Evolutionary conservation across 352 stramenopile genomes (phyloP), one percentile per base, ranked within the genome.

Genomic region (Albugo laibachii): DNA sequence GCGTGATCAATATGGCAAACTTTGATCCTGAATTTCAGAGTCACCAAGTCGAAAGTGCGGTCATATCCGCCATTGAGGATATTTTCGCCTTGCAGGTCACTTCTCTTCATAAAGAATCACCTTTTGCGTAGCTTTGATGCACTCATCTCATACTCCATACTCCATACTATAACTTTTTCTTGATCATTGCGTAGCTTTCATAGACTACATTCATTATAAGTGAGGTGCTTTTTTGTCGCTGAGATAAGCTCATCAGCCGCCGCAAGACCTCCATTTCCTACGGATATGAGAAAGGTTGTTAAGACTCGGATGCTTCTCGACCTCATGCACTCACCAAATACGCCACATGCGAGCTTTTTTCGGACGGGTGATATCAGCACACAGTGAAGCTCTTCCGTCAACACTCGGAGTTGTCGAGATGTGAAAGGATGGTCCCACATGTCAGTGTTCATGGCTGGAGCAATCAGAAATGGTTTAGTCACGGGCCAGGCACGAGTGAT

Each of bases 341-440:
- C 83, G 41, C 93, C 93, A 56, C 93, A 98, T 4, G 93, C 93
- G 38, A 98, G 69, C 42, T 72, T 86, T 62, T 97, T 97, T 24
- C 80, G 69, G 16, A 94, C 68, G 1, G 92, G 92, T 39, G 68
- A 52, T 24, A 97, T 70, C 59, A 96, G 78, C 10, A 49, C 47
- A 53, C 95, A 86, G 15, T 69, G 63, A 11, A 79, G 71, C 21
- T 73, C 65, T 1, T 52, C 50, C 19, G 57, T 36, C 34, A 94
- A 55, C 24, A 80, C 54, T 8, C 44, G 38, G 38, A 94, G 47
- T 36, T 95, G 84, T 48, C 61, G 67, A 11, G 59, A 58, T 14
- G 93, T 98, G 48, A 96, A 63, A 5, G 89, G 86, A 62, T 98
- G 91, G 43, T 88, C 68, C 86, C 89, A 98, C 93, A 98, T 98